phyloP scores from a whole-genome alignment of 257 asterid species.

The Marsdenia floribunda region DNA sequence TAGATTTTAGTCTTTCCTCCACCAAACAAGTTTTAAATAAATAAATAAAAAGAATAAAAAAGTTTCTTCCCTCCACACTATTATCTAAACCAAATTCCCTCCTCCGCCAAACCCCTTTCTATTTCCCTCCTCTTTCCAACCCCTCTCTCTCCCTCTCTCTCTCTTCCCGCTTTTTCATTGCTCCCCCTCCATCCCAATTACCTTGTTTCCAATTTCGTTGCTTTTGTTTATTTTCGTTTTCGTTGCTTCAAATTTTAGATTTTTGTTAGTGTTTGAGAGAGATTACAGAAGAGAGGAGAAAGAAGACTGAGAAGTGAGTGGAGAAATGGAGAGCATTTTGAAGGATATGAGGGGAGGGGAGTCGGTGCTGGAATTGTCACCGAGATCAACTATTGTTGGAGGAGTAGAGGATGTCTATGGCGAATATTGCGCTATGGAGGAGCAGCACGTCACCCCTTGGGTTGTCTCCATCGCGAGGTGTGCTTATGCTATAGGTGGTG shows the following conservation, averaged over 20 bases:
- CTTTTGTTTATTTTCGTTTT: not conserved
- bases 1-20: too few relatives aligned
- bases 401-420: slow-evolving; percentile 90
- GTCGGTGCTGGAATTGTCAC: slow-evolving; percentile 65
- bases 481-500: not conserved
- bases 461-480: slow-evolving; percentile 60
- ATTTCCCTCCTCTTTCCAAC: slow-evolving; percentile 39
- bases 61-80: slow-evolving; percentile 85
- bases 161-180: slow-evolving; percentile 44
- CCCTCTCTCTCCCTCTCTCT: slow-evolving; percentile 22
- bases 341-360: slow-evolving; percentile 74
- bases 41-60: not conserved
- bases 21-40: too few relatives aligned
- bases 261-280: not conserved
- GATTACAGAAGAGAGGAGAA: not conserved
- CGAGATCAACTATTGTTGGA: slow-evolving; percentile 63
- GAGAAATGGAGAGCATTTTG: slow-evolving; percentile 34
- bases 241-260: slow-evolving; percentile 8
- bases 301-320: not conserved
- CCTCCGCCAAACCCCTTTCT: slow-evolving; percentile 23
- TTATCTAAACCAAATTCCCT: slow-evolving; percentile 86
- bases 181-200: slow-evolving; percentile 9
- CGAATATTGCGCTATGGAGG: slow-evolving; percentile 82
- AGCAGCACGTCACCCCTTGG: slow-evolving; percentile 85
- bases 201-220: not conserved